Base-by-base conservation (phyloP, 169 alveolate genomes). In the Plasmodium knowlesi region DNA sequence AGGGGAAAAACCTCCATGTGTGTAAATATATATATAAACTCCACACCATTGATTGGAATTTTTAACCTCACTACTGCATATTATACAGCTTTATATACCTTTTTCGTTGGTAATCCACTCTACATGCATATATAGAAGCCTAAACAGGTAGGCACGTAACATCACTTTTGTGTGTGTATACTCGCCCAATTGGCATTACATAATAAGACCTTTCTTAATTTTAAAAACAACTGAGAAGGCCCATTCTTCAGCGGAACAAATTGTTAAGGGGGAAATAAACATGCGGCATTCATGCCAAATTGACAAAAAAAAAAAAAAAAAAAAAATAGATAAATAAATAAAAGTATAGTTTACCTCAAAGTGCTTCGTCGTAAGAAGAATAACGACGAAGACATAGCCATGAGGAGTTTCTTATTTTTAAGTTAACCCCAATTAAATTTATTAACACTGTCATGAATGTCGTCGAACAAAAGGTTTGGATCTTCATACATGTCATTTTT, bases 341-440 rank as follows among this genome's bases (percentile, higher is more conserved):
- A 12, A 28, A 83, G 67, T 28, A 14, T 50, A 50, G 61, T 50
- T 0, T 12, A 8, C 61, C 3, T 19, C 61, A 16, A 50, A 50
- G 22, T 50, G 22, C 22, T 14, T 12, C 61, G 61, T 50, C 25
- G 61, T 14, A 16, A 14, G 61, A 16, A 50, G 22, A 50, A 14
- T 50, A 50, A 16, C 6, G 61, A 50, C 6, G 61, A 50, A 50
- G 25, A 50, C 22, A 12, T 50, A 50, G 8, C 6, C 61, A 50
- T 50, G 61, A 22, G 61, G 25, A 46, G 0, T 19, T 67, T 8
- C 19, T 22, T 25, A 0, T 67, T 67, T 67, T 12, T 6, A 25
- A 19, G 1, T 79, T 61, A 88, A n/a, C 94, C 94, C 94, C 94
- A 88, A 34, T 88, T 88, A 88, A 78, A 88, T 79, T 88, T 88